A percentile compares a stretch with the other conserved stretches of the same genome.
Conservation (phyloP, 106 monocot species). For the Allium sativum region DNA sequence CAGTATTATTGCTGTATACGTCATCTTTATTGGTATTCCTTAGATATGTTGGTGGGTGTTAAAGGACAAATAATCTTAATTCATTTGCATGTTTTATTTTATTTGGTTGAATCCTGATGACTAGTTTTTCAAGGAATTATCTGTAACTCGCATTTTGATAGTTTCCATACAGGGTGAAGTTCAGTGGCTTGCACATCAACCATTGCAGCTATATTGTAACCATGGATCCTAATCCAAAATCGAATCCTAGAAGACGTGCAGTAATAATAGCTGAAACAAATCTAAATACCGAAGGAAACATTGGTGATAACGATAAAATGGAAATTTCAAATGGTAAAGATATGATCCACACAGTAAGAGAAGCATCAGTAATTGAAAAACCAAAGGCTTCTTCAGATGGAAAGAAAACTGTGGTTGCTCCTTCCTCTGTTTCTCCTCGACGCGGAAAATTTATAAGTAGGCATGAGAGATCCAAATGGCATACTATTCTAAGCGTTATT, state of each 20-base stretch:
- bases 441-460: constrained; percentile 33
- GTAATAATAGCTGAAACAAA: constrained; percentile 29
- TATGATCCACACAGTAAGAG: constrained; percentile 42
- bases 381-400: constrained; percentile 15
- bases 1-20: no score
- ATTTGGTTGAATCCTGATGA: no score
- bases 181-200: background rate
- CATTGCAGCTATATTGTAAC: constrained; percentile 9
- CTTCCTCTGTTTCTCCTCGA: constrained; percentile 22
- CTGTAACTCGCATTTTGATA: no score
- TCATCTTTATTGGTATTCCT: no score
- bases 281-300: constrained; percentile 17
- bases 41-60: no score
- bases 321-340: constrained; percentile 31
- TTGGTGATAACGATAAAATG: constrained; percentile 17
- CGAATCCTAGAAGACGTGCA: constrained; percentile 34
- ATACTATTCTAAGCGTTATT: constrained; percentile 46
- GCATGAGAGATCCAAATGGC: constrained; percentile 40
- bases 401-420: constrained; percentile 23
- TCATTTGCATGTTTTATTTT: no score
- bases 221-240: constrained; percentile 25
- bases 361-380: constrained; percentile 35
- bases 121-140: no score
- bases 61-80: no score
- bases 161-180: no score